Evolutionary conservation across 768 basidiomycete genomes (phyloP).

Genomic region (Scleroderma bovista): DNA sequence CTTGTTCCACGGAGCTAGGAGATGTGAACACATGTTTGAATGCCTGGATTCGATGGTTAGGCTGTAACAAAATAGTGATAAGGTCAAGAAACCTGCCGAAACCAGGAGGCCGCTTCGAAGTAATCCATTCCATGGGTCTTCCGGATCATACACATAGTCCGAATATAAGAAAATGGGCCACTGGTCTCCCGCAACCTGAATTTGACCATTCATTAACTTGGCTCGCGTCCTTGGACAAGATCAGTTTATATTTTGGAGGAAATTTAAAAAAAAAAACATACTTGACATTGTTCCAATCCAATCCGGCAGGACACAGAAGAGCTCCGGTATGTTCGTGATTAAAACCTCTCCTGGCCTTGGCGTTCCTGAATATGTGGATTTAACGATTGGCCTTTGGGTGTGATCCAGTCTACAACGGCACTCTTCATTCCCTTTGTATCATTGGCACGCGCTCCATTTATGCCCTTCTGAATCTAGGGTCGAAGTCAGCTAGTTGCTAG

Average conservation of each 20-base stretch:
- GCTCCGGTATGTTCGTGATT: conserved; percentile 24
- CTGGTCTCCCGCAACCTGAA: conserved; percentile 10
- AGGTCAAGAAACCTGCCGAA: too few relatives aligned
- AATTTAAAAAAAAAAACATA: background rate
- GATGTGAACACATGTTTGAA: too few relatives aligned
- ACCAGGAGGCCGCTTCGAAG: conserved; percentile 17
- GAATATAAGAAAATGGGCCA: conserved; percentile 16
- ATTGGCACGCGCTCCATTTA: too few relatives aligned
- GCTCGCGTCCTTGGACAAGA: conserved; percentile 3
- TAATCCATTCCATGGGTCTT: too few relatives aligned
- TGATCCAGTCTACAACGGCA: too few relatives aligned
- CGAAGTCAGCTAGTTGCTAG: too few relatives aligned
- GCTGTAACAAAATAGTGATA: too few relatives aligned
- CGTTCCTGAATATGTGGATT: conserved; percentile 12
- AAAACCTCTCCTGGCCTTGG: too few relatives aligned
- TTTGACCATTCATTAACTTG: conserved; percentile 3
- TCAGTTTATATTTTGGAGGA: background rate
- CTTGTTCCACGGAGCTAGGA: too few relatives aligned
- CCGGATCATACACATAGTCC: conserved; percentile 14
- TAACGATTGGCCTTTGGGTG: conserved; percentile 12
- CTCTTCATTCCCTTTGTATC: too few relatives aligned
- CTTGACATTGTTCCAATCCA: conserved; percentile 21
- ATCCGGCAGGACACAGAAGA: conserved; percentile 24
- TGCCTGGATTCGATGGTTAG: too few relatives aligned
- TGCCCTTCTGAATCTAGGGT: too few relatives aligned